Evolutionary conservation across 1,139 yeast species (phyloP), one percentile per base, ranked within the genome.

Genomic region (Yamadazyma diospyri): DNA sequence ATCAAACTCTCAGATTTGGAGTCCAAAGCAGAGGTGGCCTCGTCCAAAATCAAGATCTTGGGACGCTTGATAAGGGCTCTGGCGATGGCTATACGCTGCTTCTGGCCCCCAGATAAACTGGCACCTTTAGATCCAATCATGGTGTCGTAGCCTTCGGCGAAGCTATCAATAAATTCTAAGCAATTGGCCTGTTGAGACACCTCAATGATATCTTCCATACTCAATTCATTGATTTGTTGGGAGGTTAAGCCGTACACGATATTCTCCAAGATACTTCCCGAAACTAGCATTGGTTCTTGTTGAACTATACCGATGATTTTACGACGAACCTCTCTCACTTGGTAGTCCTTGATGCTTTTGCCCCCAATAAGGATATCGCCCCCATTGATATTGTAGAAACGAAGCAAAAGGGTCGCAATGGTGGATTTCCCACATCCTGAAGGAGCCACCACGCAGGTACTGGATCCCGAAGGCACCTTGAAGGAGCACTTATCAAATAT

Each of bases 361-460:
- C 86, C 87, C 34, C 89, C 94, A 32, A 88, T 66, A 3, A 64
- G 55, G 24, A 88, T 77, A 13, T 63, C 55, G 14, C 97, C 96
- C 5, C 55, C 38, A 34, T 61, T 59, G 2, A 70, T 54, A 36
- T 75, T 69, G 54, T 87, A 86, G 37, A 85, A 78, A 34, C 95
- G 69, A 41, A 87, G 66, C 15, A 88, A 58, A 30, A 88, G 59
- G 6, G 87, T 76, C 1, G 89, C 81, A 23, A 88, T 72, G 0
- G 97, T 88, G 4, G 94, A 83, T 52, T 88, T 88, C 13, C 97
- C 97, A 37, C 94, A 81, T 1, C 97, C 97, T 13, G 95, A 84
- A 11, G 92, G 85, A 1, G 97, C 97, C 11, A 87, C 96, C 34
- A 88, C 72, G 50, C 96, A 92, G 5, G 92, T 79, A 38, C 87